Conservation (phyloP, 495 filamentous ascomycete genomes). For the Aspergillus homomorphus region DNA sequence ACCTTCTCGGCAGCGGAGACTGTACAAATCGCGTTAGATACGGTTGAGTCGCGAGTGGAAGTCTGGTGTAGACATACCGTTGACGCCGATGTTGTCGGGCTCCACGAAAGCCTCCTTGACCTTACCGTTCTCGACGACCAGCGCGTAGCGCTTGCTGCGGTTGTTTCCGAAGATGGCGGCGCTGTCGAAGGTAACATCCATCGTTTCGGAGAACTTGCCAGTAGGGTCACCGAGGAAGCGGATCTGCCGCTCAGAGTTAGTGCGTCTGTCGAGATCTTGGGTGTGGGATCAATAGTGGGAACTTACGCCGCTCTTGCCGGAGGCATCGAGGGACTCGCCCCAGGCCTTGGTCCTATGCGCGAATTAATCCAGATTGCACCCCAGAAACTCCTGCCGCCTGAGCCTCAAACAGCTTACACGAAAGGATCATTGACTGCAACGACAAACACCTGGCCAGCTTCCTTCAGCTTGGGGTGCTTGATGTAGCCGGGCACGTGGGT, state of each 20-base stretch:
- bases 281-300: neutral
- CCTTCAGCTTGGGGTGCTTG: slow-evolving; percentile 65
- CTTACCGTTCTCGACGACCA: slow-evolving; percentile 75
- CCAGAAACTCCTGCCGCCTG: neutral
- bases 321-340: slow-evolving; percentile 69
- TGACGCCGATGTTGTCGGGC: slow-evolving; percentile 88
- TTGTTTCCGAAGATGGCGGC: slow-evolving; percentile 78
- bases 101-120: slow-evolving; percentile 75
- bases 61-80: slow-evolving; percentile 52
- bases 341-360: slow-evolving; percentile 77
- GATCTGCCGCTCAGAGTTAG: slow-evolving; percentile 43
- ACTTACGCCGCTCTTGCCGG: slow-evolving; percentile 69
- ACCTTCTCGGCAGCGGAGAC: slow-evolving; percentile 73
- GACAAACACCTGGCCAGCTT: slow-evolving; percentile 78
- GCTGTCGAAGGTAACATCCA: slow-evolving; percentile 82
- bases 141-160: slow-evolving; percentile 85
- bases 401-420: slow-evolving; percentile 60
- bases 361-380: neutral
- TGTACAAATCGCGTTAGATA: slow-evolving; percentile 28
- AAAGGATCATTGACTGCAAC: slow-evolving; percentile 94
- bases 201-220: slow-evolving; percentile 76
- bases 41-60: neutral
- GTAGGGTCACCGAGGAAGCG: slow-evolving; percentile 90
- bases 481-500: slow-evolving; percentile 82
- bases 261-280: neutral